Evolutionary conservation across 2,329 filamentous ascomycete genomes (phyloP).

Genomic region (Penicillium sp.): DNA sequence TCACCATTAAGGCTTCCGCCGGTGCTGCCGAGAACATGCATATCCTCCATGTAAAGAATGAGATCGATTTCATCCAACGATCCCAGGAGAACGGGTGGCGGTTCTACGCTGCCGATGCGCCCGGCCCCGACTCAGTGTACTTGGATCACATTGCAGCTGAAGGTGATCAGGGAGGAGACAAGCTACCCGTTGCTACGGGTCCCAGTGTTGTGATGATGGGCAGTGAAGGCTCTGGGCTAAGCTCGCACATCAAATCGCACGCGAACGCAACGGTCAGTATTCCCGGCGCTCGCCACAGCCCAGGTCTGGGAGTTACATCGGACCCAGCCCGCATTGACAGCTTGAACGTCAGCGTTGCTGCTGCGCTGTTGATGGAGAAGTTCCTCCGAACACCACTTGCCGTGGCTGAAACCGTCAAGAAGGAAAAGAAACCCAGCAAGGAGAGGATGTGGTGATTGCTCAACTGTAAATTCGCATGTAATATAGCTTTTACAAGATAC

Average conservation of each 20-base stretch:
- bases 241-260: conserved; percentile 62
- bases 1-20: conserved; percentile 82
- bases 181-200: conserved; percentile 52
- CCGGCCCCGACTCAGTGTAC: conserved; percentile 31
- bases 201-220: conserved; percentile 82
- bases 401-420: conserved; percentile 23
- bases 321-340: conserved; percentile 70
- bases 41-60: conserved; percentile 69
- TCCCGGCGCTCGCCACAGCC: conserved; percentile 50
- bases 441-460: conserved; percentile 19
- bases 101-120: conserved; percentile 72
- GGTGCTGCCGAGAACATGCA: conserved; percentile 82
- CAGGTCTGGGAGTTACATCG: conserved; percentile 36
- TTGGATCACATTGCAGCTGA: conserved; percentile 18
- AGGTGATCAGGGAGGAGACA: conserved; percentile 40
- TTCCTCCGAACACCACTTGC: conserved; percentile 40
- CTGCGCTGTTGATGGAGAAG: conserved; percentile 64
- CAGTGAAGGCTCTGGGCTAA: conserved; percentile 75
- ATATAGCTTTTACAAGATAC: conserved; percentile 11
- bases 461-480: conserved; percentile 11
- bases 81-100: conserved; percentile 76
- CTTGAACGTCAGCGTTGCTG: conserved; percentile 89
- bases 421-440: conserved; percentile 9
- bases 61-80: conserved; percentile 68
- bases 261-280: conserved; percentile 70